Percentiles rank a stretch among this genome's conserved stretches.
Conservation (phyloP, 2,329 filamentous ascomycete genomes). For the Apiospora phragmitis region DNA sequence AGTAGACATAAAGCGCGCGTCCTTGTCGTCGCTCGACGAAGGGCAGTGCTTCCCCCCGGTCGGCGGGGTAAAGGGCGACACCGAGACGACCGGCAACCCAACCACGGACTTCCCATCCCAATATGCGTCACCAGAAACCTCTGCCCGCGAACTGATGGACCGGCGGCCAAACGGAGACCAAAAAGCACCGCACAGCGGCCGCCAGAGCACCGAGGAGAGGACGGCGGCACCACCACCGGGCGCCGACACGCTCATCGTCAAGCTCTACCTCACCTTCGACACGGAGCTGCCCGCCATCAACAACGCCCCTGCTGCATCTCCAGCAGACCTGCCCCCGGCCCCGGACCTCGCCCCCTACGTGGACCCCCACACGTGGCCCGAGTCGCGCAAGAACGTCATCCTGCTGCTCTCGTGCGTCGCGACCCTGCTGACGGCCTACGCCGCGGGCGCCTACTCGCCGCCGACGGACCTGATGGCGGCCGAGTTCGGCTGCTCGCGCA, state of each 20-base stretch:
- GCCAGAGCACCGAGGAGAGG: background rate
- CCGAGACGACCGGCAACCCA: too few species aligned
- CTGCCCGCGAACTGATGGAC: background rate
- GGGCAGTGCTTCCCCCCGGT: background rate
- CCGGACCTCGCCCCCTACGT: slow-evolving; percentile 68
- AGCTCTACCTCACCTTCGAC: slow-evolving; percentile 3
- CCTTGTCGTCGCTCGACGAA: background rate
- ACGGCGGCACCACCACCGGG: background rate
- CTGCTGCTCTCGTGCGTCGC: slow-evolving; percentile 74
- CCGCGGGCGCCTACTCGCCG: slow-evolving; percentile 78
- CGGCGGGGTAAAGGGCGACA: background rate
- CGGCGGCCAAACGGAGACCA: background rate
- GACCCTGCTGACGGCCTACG: slow-evolving; percentile 76
- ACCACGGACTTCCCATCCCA: background rate
- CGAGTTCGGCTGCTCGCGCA: slow-evolving; percentile 64
- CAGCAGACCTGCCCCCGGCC: slow-evolving; percentile 46
- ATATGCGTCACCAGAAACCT: background rate
- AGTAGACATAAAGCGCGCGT: background rate
- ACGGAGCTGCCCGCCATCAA: background rate
- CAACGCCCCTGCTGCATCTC: background rate
- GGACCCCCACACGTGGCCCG: slow-evolving; percentile 75
- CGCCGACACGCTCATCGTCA: background rate
- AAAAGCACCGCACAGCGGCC: background rate
- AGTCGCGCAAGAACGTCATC: slow-evolving; percentile 67
- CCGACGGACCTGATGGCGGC: slow-evolving; percentile 63